Evolutionary conservation across 331 rosid genomes (phyloP).

Genomic region (Phaseolus coccineus): DNA sequence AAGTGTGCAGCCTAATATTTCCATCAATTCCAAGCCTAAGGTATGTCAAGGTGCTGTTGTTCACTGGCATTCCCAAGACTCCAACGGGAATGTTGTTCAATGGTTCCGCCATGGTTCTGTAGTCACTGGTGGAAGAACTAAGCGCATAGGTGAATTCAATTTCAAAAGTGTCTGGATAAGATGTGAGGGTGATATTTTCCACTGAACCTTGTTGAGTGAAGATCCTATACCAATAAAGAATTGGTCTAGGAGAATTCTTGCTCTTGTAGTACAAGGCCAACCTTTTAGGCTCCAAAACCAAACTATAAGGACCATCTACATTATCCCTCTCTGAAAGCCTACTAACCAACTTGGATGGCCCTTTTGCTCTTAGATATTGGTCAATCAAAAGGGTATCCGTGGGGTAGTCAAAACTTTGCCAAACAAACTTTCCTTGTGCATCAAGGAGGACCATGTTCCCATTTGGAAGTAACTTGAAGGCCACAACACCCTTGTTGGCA

Average conservation of each 20-base stretch:
- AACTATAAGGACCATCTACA: slow-evolving; percentile 58
- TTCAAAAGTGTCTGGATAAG: slow-evolving; percentile 44
- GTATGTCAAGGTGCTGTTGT: slow-evolving; percentile 56
- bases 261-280: slow-evolving; percentile 60
- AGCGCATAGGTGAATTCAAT: slow-evolving; percentile 26
- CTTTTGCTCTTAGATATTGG: slow-evolving; percentile 46
- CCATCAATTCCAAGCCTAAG: slow-evolving; percentile 75
- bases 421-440: slow-evolving; percentile 50
- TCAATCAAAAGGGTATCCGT: slow-evolving; percentile 66
- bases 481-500: slow-evolving; percentile 60
- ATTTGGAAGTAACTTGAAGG: slow-evolving; percentile 53
- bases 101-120: not conserved
- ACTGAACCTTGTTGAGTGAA: slow-evolving; percentile 33
- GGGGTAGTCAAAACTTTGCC: slow-evolving; percentile 67
- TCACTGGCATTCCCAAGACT: slow-evolving; percentile 52
- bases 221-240: slow-evolving; percentile 53
- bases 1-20: slow-evolving; percentile 60
- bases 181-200: slow-evolving; percentile 38
- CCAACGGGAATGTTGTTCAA: not conserved
- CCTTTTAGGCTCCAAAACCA: slow-evolving; percentile 59
- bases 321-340: slow-evolving; percentile 55
- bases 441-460: slow-evolving; percentile 65
- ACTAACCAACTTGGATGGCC: slow-evolving; percentile 54
- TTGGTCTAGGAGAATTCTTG: slow-evolving; percentile 55
- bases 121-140: slow-evolving; percentile 25